These are phyloP conservation scores for Maudiozyma saulgeensis DNA, from an alignment of 805 yeast species.

Conservation along the genomic window DNA sequence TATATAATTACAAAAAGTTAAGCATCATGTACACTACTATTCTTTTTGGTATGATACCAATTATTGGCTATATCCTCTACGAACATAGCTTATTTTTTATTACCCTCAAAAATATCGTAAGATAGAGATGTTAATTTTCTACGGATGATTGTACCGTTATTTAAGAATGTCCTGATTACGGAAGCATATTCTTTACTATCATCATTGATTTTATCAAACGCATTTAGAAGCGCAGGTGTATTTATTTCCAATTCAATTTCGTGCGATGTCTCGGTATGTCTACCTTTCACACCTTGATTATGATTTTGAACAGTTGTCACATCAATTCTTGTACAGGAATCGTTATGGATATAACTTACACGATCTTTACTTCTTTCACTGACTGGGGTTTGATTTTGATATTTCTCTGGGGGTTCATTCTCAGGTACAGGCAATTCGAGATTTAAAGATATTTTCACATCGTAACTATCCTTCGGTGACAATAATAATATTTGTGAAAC, in stretches of 20 bases:
- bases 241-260: constrained; percentile 49
- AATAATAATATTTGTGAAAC: constrained; percentile 63
- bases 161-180: constrained; percentile 46
- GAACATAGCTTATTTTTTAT: constrained; percentile 15
- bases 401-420: constrained; percentile 44
- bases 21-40: not conserved
- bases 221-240: constrained; percentile 32
- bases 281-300: constrained; percentile 17
- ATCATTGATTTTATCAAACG: constrained; percentile 32
- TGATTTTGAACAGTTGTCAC: constrained; percentile 46
- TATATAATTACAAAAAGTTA: not conserved
- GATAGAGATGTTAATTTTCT: constrained; percentile 28
- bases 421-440: constrained; percentile 60
- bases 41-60: no score
- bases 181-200: constrained; percentile 53
- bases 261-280: constrained; percentile 23
- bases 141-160: constrained; percentile 45
- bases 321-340: constrained; percentile 65
- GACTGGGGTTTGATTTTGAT: constrained; percentile 44
- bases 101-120: constrained; percentile 30
- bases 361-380: constrained; percentile 64
- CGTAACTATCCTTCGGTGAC: constrained; percentile 70
- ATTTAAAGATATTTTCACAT: constrained; percentile 64
- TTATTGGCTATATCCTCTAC: no score
- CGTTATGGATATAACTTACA: constrained; percentile 59